phyloP scores from a whole-genome alignment of 495 filamentous ascomycete genomes.

The Rhypophila decipiens region DNA sequence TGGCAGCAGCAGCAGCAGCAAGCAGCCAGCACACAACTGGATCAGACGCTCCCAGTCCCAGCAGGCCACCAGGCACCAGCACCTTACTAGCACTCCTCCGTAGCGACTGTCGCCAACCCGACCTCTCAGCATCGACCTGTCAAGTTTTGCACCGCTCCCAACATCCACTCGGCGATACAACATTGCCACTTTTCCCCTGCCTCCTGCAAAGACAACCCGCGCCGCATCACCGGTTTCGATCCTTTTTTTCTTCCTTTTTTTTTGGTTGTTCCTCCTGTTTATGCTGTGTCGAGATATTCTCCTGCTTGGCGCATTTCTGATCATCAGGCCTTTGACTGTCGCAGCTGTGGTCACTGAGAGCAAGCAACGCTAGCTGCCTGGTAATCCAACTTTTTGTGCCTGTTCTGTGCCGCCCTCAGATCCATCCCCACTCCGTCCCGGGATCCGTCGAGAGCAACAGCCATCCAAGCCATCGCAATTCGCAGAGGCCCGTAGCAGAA shows the following conservation, averaged over 20 bases:
- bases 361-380: neutral
- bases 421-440: slow-evolving; percentile 22
- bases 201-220: slow-evolving; percentile 16
- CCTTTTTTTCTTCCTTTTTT: neutral
- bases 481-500: too few species aligned
- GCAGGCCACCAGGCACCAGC: neutral
- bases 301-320: slow-evolving; percentile 13
- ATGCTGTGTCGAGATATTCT: slow-evolving; percentile 24
- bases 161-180: slow-evolving; percentile 11
- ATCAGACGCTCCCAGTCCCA: neutral
- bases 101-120: too few species aligned
- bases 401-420: slow-evolving; percentile 20
- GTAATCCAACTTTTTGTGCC: neutral
- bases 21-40: neutral
- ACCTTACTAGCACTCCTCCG: too few species aligned
- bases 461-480: slow-evolving; percentile 14
- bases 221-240: slow-evolving; percentile 6
- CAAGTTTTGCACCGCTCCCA: slow-evolving; percentile 4
- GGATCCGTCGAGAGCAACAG: slow-evolving; percentile 6
- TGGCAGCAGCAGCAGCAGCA: neutral
- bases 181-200: slow-evolving; percentile 22
- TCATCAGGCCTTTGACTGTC: slow-evolving; percentile 1
- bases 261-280: slow-evolving; percentile 1
- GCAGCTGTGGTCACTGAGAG: slow-evolving; percentile 1
- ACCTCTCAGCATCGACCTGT: slow-evolving; percentile 4